Evolutionary conservation across 2,329 filamentous ascomycete species (phyloP).

Genomic region (Diaporthe sp.): DNA sequence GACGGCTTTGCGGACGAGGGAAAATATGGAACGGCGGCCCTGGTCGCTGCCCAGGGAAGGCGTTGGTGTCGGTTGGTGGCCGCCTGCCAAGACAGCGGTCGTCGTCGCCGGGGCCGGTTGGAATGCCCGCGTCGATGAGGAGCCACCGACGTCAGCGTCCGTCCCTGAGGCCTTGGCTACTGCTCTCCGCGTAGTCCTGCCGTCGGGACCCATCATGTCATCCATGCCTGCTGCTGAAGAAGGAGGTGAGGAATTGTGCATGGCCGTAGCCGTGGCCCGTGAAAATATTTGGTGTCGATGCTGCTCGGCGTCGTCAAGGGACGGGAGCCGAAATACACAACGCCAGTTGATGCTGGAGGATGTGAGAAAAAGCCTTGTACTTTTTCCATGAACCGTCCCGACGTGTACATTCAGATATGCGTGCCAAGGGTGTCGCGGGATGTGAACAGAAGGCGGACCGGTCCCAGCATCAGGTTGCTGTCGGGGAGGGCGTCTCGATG

Average conservation of each 20-base stretch:
- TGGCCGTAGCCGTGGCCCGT: not conserved
- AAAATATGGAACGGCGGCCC: slow-evolving; percentile 31
- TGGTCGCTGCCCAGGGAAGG: not conserved
- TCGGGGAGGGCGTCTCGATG: not conserved
- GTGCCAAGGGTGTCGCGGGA: too few species aligned
- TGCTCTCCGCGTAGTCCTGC: not conserved
- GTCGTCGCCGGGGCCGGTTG: not conserved
- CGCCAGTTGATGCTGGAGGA: not conserved
- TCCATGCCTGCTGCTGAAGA: not conserved
- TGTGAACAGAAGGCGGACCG: not conserved
- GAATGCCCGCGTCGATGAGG: not conserved
- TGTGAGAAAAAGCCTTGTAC: not conserved
- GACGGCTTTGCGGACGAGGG: slow-evolving; percentile 47
- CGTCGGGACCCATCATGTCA: not conserved
- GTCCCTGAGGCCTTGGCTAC: not conserved
- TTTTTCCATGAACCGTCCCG: not conserved
- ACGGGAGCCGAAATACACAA: not conserved
- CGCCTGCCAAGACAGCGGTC: not conserved
- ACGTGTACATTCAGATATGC: not conserved
- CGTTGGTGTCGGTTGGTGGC: not conserved
- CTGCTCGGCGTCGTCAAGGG: not conserved
- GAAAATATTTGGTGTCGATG: not conserved
- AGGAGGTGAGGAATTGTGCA: not conserved
- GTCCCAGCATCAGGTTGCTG: not conserved
- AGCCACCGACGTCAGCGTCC: not conserved